A percentile compares a stretch with the other conserved stretches of the same genome.
These are phyloP conservation scores for Aspergillus melleus DNA, from an alignment of 2,329 filamentous ascomycete species.

Conservation along the genomic window DNA sequence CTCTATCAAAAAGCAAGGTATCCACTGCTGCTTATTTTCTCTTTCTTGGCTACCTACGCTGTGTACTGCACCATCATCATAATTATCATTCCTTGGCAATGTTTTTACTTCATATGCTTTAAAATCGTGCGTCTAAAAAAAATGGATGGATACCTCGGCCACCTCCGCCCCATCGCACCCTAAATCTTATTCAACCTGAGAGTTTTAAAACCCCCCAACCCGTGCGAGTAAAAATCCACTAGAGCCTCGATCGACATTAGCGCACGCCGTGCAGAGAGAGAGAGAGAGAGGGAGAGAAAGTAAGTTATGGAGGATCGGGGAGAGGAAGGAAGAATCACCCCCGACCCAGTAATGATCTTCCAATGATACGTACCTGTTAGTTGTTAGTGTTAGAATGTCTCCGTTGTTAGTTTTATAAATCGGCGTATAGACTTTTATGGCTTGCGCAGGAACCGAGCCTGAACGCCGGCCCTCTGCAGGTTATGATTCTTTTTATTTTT, in stretches of 20 bases:
- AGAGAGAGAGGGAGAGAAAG: not conserved
- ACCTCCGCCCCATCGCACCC: not conserved
- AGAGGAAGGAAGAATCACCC: not conserved
- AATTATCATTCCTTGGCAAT: too few species aligned
- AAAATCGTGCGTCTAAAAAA: not conserved
- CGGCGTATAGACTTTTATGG: slow-evolving; percentile 14
- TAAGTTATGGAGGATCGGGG: too few species aligned
- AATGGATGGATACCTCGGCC: not conserved
- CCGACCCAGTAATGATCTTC: not conserved
- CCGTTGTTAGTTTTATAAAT: too few species aligned
- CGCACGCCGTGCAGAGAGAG: not conserved
- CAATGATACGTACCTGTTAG: not conserved
- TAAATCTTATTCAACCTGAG: not conserved
- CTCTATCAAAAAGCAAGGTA: not conserved
- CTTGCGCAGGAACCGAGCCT: slow-evolving; percentile 26
- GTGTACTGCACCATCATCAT: too few species aligned
- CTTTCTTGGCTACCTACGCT: not conserved
- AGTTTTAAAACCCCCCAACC: not conserved
- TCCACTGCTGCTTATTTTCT: not conserved
- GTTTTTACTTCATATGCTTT: too few species aligned
- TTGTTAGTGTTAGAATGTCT: not conserved
- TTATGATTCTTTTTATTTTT: slow-evolving; percentile 15
- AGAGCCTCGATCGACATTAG: not conserved
- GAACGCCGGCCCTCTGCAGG: not conserved
- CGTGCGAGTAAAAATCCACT: not conserved